These are phyloP conservation scores for Aureobasidium sp. DNA, from an alignment of 2,329 filamentous ascomycete genomes.

Conservation along the genomic window DNA sequence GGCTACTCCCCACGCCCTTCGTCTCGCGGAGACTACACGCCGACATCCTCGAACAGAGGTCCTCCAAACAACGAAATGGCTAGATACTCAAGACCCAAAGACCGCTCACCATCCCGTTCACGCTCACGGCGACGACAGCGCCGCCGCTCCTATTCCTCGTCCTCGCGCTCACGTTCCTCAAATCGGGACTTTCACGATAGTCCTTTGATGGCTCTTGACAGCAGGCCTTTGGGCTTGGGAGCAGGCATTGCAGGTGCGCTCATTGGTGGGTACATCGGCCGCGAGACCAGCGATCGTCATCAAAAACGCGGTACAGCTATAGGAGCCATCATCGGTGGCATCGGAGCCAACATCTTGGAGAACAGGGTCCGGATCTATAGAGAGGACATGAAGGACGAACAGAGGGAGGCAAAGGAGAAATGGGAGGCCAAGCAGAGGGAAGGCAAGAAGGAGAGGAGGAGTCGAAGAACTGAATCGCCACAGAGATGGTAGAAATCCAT, in stretches of 20 bases:
- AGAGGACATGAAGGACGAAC: constrained; percentile 9
- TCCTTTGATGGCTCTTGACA: not conserved
- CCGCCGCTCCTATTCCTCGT: not conserved
- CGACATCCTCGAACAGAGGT: not conserved
- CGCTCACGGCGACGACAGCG: not conserved
- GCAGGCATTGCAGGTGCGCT: constrained; percentile 9
- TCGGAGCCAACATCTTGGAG: constrained; percentile 11
- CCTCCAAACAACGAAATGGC: not conserved
- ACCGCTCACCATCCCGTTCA: not conserved
- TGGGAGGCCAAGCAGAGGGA: not conserved
- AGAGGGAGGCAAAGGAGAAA: not conserved
- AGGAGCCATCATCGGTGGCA: constrained; percentile 7
- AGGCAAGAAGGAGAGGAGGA: not conserved
- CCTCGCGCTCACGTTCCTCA: not conserved
- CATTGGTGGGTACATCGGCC: constrained; percentile 9
- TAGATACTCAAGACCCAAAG: not conserved
- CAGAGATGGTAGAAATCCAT: not conserved
- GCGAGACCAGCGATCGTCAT: constrained; percentile 6
- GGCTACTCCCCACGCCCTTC: not conserved
- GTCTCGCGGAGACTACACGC: not conserved
- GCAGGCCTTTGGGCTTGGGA: not conserved
- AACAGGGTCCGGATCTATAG: constrained; percentile 7
- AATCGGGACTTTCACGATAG: not conserved
- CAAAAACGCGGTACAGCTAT: constrained; percentile 3
- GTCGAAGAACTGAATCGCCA: not conserved